Base-by-base conservation (phyloP, 495 filamentous ascomycete genomes). In the Penicillium crystallinum region DNA sequence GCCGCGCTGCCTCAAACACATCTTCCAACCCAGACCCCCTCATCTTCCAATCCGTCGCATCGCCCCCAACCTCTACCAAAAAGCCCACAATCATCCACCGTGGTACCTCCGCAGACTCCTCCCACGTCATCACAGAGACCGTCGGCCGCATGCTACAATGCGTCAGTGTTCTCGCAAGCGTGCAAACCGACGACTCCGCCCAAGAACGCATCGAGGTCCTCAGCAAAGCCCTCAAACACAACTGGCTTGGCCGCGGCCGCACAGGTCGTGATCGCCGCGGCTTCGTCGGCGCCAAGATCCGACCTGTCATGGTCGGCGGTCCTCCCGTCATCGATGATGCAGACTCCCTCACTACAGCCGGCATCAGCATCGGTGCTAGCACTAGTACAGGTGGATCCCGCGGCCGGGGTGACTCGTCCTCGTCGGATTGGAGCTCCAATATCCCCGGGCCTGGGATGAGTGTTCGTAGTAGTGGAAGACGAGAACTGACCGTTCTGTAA, bases 111-210 rank as follows among this genome's bases (percentile, higher is more conserved):
- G 61, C 71, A 0, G 88, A 91, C 59, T 83, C 82, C n/a, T 88
- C 90, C 21, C 85, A 91, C 52, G 80, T 96, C 22, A 75, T 77
- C 55, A 97, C 93, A 12, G 91, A 97, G 53, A 95, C 90, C 47
- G 92, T 96, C 8, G 93, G 90, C 1, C 78, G 95, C 49, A 95
- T 98, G 91, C 78, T 98, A 54, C 93, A 98, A 70, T 98, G 95
- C 64, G 85, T 98, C 66, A 88, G 84, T 59, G 92, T 98, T 9
- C 75, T 97, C 1, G 86, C 88, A 9, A 85, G 84, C 56, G 81
- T 95, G 11, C 84, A 86, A 62, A 81, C 73, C 2, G 77, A 77
- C 5, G 89, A 95, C 56, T 81, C 84, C n/a, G 67, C 77, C 0
- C 91, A 95, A 68, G 80, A 78, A 43, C 87, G 82, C 70, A 87